These are phyloP conservation scores for Phanerodontia chrysosporium DNA, from an alignment of 768 basidiomycete genomes.

Conservation along the genomic window DNA sequence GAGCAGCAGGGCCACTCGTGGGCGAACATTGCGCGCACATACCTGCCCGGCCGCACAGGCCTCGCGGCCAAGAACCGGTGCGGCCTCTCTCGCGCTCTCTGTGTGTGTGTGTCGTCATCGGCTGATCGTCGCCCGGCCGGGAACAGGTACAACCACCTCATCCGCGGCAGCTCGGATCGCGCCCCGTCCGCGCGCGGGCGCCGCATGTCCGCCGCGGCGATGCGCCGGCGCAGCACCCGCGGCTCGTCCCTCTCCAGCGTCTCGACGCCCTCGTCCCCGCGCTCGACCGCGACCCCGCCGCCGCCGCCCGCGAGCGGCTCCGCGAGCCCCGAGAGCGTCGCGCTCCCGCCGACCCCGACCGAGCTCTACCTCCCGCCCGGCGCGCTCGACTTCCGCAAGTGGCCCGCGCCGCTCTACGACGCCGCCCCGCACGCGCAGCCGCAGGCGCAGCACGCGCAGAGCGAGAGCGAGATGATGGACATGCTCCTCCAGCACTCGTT, in stretches of 20 bases:
- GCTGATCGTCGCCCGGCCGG: neutral
- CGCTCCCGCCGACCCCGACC: constrained; percentile 6
- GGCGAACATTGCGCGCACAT: constrained; percentile 59
- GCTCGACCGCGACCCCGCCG: constrained; percentile 13
- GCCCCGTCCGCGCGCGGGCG: constrained; percentile 6
- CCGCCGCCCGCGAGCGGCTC: constrained; percentile 9
- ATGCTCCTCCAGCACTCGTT: constrained; percentile 11
- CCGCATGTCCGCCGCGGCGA: constrained; percentile 12
- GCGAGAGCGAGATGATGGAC: constrained; percentile 12
- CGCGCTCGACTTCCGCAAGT: constrained; percentile 5
- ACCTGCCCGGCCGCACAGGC: constrained; percentile 57
- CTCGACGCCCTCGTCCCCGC: constrained; percentile 8
- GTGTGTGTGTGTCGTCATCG: constrained; percentile 2
- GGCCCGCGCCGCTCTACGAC: neutral
- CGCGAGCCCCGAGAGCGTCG: constrained; percentile 10
- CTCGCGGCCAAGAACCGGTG: constrained; percentile 59
- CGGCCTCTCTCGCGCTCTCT: no score
- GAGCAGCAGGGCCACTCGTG: constrained; percentile 54
- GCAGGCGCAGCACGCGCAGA: constrained; percentile 2
- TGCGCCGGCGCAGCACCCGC: constrained; percentile 10
- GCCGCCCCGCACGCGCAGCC: constrained; percentile 1
- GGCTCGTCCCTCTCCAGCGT: constrained; percentile 6
- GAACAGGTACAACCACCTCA: constrained; percentile 39
- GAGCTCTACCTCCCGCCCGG: constrained; percentile 5
- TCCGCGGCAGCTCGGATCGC: constrained; percentile 14